Evolutionary conservation across 805 yeast species (phyloP).

Genomic region (Zygotorulaspora florentina): DNA sequence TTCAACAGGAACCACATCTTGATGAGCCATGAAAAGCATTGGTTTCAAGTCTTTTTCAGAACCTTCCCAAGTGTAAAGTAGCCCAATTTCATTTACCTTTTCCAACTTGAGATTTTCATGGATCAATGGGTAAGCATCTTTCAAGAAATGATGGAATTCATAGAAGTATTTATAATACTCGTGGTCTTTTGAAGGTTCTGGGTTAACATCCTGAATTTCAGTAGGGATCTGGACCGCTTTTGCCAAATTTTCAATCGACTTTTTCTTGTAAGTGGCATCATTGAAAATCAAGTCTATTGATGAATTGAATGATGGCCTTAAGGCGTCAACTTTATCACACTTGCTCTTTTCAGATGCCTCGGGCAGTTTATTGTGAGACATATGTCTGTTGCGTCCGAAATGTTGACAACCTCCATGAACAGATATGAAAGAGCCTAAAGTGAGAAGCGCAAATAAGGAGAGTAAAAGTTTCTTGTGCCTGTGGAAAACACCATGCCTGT

Average conservation of each 20-base stretch:
- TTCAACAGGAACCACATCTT: constrained; percentile 80
- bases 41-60: constrained; percentile 52
- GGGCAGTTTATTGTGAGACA: background rate
- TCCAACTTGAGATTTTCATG: constrained; percentile 46
- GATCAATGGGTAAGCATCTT: constrained; percentile 53
- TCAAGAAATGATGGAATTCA: constrained; percentile 51
- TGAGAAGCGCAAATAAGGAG: constrained; percentile 7
- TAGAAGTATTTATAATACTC: constrained; percentile 46
- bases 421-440: constrained; percentile 4
- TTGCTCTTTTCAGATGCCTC: background rate
- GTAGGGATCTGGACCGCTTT: constrained; percentile 66
- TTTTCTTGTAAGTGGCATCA: constrained; percentile 37
- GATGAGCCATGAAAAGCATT: constrained; percentile 69
- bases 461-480: constrained; percentile 8
- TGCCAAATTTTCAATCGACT: constrained; percentile 43
- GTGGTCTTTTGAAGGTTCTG: constrained; percentile 31
- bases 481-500: background rate
- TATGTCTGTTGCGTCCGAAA: background rate
- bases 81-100: constrained; percentile 58
- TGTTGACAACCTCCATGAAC: background rate
- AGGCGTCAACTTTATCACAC: constrained; percentile 23
- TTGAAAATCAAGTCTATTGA: constrained; percentile 27
- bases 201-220: constrained; percentile 52
- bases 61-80: constrained; percentile 66
- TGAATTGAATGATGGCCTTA: constrained; percentile 23